Percentiles rank a stretch among this genome's conserved stretches.
Evolutionary conservation across 2,329 filamentous ascomycete species (phyloP).

Genomic region (Fusarium nurragi): DNA sequence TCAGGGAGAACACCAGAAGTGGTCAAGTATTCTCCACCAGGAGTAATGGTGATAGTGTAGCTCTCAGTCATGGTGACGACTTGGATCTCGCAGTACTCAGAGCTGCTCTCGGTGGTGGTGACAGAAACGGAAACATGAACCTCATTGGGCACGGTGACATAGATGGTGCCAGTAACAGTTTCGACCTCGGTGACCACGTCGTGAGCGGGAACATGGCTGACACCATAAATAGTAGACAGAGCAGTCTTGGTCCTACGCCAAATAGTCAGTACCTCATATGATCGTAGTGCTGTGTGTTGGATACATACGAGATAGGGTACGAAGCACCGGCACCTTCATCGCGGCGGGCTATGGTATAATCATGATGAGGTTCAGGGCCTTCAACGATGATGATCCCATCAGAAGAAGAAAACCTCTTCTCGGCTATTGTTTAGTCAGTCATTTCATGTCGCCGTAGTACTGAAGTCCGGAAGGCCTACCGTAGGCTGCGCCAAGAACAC

Average conservation of each 20-base stretch:
- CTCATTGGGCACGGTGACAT: constrained; percentile 42
- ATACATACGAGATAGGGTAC: constrained; percentile 50
- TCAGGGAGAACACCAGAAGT: constrained; percentile 37
- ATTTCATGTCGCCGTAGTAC: not conserved
- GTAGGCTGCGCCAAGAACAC: constrained; percentile 43
- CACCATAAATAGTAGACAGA: constrained; percentile 48
- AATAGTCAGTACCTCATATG: constrained; percentile 10
- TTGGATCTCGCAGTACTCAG: constrained; percentile 36
- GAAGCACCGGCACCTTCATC: constrained; percentile 32
- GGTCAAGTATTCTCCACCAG: constrained; percentile 21
- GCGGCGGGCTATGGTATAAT: constrained; percentile 23
- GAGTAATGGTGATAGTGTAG: constrained; percentile 45
- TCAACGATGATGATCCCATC: not conserved
- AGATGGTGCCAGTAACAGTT: constrained; percentile 44
- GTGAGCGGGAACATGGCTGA: constrained; percentile 34
- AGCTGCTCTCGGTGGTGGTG: constrained; percentile 36
- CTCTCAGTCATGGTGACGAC: constrained; percentile 41
- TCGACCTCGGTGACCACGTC: constrained; percentile 34
- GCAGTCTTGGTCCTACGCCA: constrained; percentile 47
- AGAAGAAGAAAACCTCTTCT: not conserved
- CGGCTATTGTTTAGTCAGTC: constrained; percentile 17
- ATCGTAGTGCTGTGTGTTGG: not conserved
- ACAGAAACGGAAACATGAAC: constrained; percentile 41
- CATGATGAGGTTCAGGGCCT: not conserved
- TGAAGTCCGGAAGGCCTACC: constrained; percentile 29